These are phyloP conservation scores for Penicillium concentricum DNA, from an alignment of 2,329 filamentous ascomycete species.

Conservation along the genomic window DNA sequence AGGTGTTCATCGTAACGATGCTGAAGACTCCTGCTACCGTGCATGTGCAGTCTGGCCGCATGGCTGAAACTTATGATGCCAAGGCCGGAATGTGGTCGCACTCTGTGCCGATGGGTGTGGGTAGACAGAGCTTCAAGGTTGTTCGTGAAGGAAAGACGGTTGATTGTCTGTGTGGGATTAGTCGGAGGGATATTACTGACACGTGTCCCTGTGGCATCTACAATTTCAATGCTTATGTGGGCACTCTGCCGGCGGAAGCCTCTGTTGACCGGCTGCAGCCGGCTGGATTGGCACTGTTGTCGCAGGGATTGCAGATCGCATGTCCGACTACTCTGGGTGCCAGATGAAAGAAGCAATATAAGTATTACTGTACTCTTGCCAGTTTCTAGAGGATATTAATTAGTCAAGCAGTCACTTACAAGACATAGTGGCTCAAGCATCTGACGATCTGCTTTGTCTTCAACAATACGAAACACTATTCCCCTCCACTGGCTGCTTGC, in stretches of 20 bases:
- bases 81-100: constrained; percentile 45
- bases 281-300: constrained; percentile 25
- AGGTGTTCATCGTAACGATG: constrained; percentile 54
- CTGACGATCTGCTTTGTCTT: neutral
- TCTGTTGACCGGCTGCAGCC: too few relatives aligned
- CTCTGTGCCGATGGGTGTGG: constrained; percentile 49
- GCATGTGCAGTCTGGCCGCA: constrained; percentile 47
- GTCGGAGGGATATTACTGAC: constrained; percentile 51
- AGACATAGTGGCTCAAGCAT: too few relatives aligned
- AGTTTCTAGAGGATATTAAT: too few relatives aligned
- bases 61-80: constrained; percentile 46
- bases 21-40: constrained; percentile 49
- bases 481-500: neutral
- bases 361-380: too few relatives aligned
- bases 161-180: constrained; percentile 43
- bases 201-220: constrained; percentile 53
- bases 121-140: constrained; percentile 50
- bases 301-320: constrained; percentile 27
- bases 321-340: neutral
- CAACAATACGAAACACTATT: neutral
- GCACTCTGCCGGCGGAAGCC: constrained; percentile 45
- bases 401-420: too few relatives aligned
- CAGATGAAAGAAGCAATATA: too few relatives aligned
- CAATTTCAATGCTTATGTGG: too few relatives aligned
- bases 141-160: constrained; percentile 43